Base-by-base conservation (phyloP, 345 rosid species). In the rapeseed (Brassica napus) region DNA sequence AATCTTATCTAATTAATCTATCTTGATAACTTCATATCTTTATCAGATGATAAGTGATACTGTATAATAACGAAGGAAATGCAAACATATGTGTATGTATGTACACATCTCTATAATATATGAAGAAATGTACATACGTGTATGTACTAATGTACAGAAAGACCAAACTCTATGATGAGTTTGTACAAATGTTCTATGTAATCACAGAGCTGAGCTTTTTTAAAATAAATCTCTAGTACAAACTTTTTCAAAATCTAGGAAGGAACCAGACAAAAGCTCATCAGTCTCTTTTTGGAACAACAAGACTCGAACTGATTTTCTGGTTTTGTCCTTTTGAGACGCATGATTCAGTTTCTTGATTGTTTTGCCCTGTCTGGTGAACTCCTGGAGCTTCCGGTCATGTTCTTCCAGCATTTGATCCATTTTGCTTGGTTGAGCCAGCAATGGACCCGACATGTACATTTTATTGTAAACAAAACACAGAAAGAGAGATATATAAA, bases 391-490 rank as follows among this genome's bases (percentile, higher is more conserved):
- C 82, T 83, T 85, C 4, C 86, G 79, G 68, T 94, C 96, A 4
- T 90, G 97, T 58, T 94, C 99, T 86, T 86, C 90, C 16, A 92
- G 89, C 96, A 94, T 88, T 44, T 92, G 94, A 35, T 92, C 98
- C 32, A 90, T 85, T 69, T 94, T 88, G 84, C 88, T 85, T 21
- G 97, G 86, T 31, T 90, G 85, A 74, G 81, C 90, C 16, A 94
- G 84, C 35, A 92, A 83, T 4, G 97, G 96, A 80, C 98, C 97
- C 2, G 98, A 94, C 61, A 90, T 82, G 65, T 87, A 94, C 26
- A 94, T 92, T 89, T 88, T 94, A 88, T 87, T 86, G 69, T 18
- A 23, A 21, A 57, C 16, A 57, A 21, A 39, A 75, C 0, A 77
- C 1, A 58, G 8, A 26, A 1, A 59, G 42, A 42, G 31, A 49